phyloP scores from a whole-genome alignment of 2,329 filamentous ascomycete genomes.

The Botrytis deweyae region DNA sequence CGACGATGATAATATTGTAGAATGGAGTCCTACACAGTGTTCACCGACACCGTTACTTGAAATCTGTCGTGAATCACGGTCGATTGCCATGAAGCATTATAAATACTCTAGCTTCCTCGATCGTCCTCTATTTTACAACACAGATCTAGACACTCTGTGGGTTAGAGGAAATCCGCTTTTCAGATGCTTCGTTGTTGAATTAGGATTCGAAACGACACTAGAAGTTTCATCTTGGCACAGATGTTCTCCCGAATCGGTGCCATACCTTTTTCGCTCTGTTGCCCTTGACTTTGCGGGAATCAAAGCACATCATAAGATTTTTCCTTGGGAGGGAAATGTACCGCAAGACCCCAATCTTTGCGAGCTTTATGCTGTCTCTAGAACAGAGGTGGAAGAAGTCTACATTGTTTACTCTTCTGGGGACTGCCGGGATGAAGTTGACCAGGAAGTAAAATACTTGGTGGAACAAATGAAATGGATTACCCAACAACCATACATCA shows the following conservation, averaged over 20 bases:
- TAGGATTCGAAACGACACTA: neutral
- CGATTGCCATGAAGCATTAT: neutral
- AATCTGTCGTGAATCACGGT: neutral
- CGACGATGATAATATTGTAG: neutral
- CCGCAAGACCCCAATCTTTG: neutral
- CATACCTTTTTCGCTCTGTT: neutral
- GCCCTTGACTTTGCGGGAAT: neutral
- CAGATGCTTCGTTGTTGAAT: accelerated
- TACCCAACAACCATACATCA: neutral
- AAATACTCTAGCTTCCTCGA: neutral
- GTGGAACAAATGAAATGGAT: neutral
- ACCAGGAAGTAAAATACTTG: neutral
- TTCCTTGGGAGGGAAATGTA: too few species aligned
- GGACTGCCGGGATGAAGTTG: neutral
- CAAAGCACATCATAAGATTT: neutral
- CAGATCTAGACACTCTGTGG: neutral
- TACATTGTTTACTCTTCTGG: constrained; percentile 19
- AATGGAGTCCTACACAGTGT: neutral
- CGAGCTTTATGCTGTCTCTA: neutral
- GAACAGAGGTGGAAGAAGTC: neutral
- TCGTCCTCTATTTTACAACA: neutral
- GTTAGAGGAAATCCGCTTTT: neutral
- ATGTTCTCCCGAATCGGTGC: too few species aligned
- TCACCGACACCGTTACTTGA: neutral
- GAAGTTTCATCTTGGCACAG: neutral